These are phyloP conservation scores for Sphagnum contortum DNA, from an alignment of 225 moss, liverwort and hornwort species.

Conservation along the genomic window DNA sequence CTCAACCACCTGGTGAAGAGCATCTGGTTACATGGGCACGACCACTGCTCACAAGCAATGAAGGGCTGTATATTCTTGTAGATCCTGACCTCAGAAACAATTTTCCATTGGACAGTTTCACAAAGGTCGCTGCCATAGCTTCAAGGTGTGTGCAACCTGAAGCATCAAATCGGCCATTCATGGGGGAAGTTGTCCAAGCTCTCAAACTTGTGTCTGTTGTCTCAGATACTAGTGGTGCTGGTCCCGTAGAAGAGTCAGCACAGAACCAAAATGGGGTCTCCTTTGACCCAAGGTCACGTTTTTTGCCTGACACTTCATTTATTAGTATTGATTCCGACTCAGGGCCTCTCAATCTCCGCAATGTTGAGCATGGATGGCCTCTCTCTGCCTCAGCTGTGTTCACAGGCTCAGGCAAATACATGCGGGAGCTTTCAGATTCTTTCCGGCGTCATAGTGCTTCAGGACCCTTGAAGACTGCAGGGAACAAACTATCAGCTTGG, in stretches of 20 bases:
- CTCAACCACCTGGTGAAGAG: conserved; percentile 28
- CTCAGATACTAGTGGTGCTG: conserved; percentile 15
- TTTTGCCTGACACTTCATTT: conserved; percentile 3
- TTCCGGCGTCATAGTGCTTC: conserved; percentile 27
- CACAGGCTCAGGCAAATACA: conserved; percentile 19
- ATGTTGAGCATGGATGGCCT: conserved; percentile 12
- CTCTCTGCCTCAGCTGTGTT: conserved; percentile 30
- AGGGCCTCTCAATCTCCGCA: conserved; percentile 11
- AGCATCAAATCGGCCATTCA: conserved; percentile 38
- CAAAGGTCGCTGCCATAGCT: conserved; percentile 30
- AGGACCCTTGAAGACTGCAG: conserved; percentile 20
- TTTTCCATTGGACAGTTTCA: conserved; percentile 17
- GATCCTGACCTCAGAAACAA: conserved; percentile 19
- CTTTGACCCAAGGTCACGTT: not conserved
- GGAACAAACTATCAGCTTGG: conserved; percentile 17
- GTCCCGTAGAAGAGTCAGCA: not conserved
- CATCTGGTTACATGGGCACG: conserved; percentile 45
- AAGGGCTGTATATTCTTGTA: conserved; percentile 17
- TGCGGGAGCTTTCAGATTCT: conserved; percentile 35
- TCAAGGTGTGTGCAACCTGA: conserved; percentile 40
- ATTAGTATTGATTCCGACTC: conserved; percentile 11
- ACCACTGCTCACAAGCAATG: conserved; percentile 22
- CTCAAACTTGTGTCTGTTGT: conserved; percentile 30
- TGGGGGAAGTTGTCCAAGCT: conserved; percentile 47
- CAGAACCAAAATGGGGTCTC: conserved; percentile 1